These are phyloP conservation scores for Tubosaeta sp. DNA, from an alignment of 768 basidiomycete genomes.

Conservation along the genomic window DNA sequence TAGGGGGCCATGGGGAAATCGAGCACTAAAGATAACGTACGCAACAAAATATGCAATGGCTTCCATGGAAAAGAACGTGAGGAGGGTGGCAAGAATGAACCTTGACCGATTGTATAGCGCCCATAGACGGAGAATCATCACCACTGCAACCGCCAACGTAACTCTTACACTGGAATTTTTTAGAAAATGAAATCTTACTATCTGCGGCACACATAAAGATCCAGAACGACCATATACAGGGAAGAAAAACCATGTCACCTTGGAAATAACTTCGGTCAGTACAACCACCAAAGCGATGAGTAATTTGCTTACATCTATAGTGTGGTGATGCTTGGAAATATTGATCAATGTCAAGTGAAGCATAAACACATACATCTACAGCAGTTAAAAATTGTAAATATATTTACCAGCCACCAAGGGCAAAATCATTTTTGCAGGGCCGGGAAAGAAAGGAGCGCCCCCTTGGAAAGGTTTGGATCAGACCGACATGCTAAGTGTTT, in stretches of 20 bases:
- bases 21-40: not conserved
- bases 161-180: rapidly evolving
- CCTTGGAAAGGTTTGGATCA: not conserved
- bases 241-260: not conserved
- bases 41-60: not conserved
- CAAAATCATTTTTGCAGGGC: not conserved
- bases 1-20: not conserved
- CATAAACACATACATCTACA: not conserved
- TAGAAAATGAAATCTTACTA: not conserved
- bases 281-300: not conserved
- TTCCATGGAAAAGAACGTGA: not conserved
- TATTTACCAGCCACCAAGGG: too few relatives aligned
- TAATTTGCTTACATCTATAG: too few relatives aligned
- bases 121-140: not conserved
- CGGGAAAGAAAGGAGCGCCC: not conserved
- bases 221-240: not conserved
- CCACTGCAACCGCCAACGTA: not conserved
- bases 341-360: not conserved
- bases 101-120: not conserved
- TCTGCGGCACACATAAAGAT: not conserved
- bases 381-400: not conserved
- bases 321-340: not conserved
- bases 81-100: not conserved
- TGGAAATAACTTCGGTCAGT: not conserved
- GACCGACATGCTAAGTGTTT: not conserved